Evolutionary conservation across 306 rosid genomes (phyloP), one percentile per base, ranked within the genome.

Genomic region (Vigna nakashimae): DNA sequence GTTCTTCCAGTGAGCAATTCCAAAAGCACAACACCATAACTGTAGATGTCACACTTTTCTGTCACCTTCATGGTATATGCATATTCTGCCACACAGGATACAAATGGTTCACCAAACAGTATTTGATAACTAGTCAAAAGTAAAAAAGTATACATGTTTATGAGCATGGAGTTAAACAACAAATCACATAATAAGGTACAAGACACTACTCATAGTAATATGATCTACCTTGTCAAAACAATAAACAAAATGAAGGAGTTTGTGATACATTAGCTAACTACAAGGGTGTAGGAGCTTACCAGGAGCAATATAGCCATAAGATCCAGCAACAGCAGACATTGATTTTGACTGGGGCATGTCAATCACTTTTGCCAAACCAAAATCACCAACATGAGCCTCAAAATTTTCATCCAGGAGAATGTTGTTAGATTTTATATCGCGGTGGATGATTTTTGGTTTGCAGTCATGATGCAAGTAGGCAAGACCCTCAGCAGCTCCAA

Each of bases 401-500:
- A 87, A 91, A 48, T 87, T 89, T 49, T 90, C 94, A 69, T 96
- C 97, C 22, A 92, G 92, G 9, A 96, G 88, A 85, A 93, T 96
- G 81, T 96, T 96, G 67, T 90, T 96, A 16, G 99, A 92, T 73
- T 93, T 96, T 72, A 96, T 96, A 76, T 96, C 99, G 0, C 98
- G 98, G 83, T 96, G 99, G 77, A 93, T 86, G 70, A 96, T 93
- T 90, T 82, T 92, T 0, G 98, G 98, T 82, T 89, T 92, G 89
- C 99, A 96, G 74, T 91, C 98, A 82, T 96, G 99, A 83, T 96
- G 99, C 89, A 96, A 85, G 85, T 96, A 96, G 52, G 97, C 79
- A 78, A 96, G 98, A 72, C 99, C 99, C 82, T 96, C 97, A n/a
- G 99, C 98, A 62, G 99, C 94, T 78, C 99, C 99, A 42, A 96